These are phyloP conservation scores for Micractinium conductrix DNA, from an alignment of 139 green algal species.

Conservation along the genomic window DNA sequence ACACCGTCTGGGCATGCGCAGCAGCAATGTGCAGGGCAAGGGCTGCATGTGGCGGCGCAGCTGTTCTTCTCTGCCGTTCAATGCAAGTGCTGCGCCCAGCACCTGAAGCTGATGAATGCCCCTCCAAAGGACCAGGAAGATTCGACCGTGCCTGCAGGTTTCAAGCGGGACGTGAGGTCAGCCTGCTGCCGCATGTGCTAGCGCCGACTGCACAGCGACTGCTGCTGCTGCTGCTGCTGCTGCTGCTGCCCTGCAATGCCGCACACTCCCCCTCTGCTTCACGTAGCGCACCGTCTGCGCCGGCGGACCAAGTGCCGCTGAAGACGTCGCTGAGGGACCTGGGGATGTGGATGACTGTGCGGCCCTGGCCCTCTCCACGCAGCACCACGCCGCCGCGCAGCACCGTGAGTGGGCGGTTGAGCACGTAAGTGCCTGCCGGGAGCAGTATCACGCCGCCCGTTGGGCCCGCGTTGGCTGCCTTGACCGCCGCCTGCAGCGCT, in stretches of 20 bases:
- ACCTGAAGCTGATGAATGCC: background rate
- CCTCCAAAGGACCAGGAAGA: background rate
- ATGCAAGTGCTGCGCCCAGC: too few relatives aligned
- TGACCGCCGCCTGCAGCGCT: background rate
- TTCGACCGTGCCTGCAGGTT: background rate
- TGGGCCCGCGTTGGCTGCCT: background rate
- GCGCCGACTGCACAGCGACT: too few relatives aligned
- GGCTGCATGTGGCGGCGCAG: too few relatives aligned
- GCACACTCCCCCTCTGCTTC: too few relatives aligned
- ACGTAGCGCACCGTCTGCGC: background rate
- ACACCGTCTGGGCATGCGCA: too few relatives aligned
- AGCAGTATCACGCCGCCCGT: background rate
- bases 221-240: background rate
- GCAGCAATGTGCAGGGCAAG: too few relatives aligned
- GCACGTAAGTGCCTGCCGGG: background rate
- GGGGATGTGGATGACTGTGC: background rate
- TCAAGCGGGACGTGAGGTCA: too few relatives aligned
- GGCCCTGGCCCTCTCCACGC: background rate
- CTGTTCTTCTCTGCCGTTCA: too few relatives aligned
- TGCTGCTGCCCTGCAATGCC: too few relatives aligned
- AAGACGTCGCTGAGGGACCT: background rate
- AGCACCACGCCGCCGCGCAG: background rate
- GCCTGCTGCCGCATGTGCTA: too few relatives aligned
- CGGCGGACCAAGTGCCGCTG: background rate
- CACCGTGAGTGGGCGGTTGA: background rate